Evolutionary conservation across 2,329 filamentous ascomycete genomes (phyloP), one percentile per base, ranked within the genome.

Genomic region (Claviceps humidiphila): DNA sequence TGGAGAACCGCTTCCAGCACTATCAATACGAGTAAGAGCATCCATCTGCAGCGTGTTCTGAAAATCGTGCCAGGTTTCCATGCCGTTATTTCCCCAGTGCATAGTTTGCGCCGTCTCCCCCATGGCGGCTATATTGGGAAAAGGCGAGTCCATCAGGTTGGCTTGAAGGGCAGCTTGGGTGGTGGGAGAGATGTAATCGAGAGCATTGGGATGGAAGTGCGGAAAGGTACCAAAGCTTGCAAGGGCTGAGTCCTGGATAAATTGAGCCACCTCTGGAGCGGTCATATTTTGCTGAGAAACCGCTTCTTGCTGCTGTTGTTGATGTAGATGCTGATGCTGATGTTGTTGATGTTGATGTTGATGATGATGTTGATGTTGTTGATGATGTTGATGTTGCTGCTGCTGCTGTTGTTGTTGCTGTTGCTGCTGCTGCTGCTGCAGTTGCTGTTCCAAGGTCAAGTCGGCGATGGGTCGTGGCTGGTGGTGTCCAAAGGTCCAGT

Each of bases 1-100:
- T 20, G 71, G 71, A 11, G 71, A 73, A 53, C 69, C 70, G 62
- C 71, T 73, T 50, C 71, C 71, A 40, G 72, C 70, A 49, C 68
- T 72, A 24, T 66, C 67, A 38, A 71, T 59, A 37, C 67, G 65
- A 34, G 62, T 59, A 30, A 74, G 55, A 8, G 65, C 66, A 63
- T 77, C 71, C 68, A 85, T 77, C 59, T 85, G 72, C 53, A 73
- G 56, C 37, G 64, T 68, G 53, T 79, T 76, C 59, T 86, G 82
- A 61, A 95, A 86, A 62, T 95, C 89, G 57, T 88, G 82, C 81
- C 85, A 89, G 58, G 85, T 84, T 49, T 84, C 80, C 71, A 86
- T 82, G 57, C 81, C 78, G 56, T 77, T 67, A 48, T 66, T 67
- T 34, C 70, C 80, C 83, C 73, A 87, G 64, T 73, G 80, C 69